Base-by-base conservation (phyloP, 2,329 filamentous ascomycete species). In the Westerdykella ornata region DNA sequence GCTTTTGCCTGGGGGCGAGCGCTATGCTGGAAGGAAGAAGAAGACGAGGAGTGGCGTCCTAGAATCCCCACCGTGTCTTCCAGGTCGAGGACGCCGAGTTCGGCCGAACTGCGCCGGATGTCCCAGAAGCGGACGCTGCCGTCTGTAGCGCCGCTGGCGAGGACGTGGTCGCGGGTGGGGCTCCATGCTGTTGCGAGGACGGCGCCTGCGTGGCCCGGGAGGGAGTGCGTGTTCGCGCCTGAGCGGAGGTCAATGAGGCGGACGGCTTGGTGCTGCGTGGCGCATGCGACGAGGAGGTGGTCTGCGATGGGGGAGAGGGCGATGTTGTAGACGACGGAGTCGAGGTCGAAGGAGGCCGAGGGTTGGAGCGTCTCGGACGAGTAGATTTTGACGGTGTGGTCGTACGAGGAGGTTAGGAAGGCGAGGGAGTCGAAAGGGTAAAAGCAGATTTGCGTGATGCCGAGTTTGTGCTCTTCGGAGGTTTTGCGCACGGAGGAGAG, bases 81-180 rank as follows among this genome's bases (percentile, higher is more conserved):
- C 67, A 88, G 81, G 59, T 96, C 86, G 1, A 97, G 73, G 31
- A 84, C 75, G 0, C 82, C 87, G 22, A 97, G 72, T 15, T 84
- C 79, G 5, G 82, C 82, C 15, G 84, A 83, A 20, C 86, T 85
- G 22, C 85, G 81, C 3, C 90, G 77, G 18, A 96, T 78, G 61
- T 97, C 90, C 82, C 90, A 97, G 28, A 96, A 72, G 16, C 88
- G 79, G 2, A 89, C 80, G 8, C 80, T 83, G 15, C 89, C 89
- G 59, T 97, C 89, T 1, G 82, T 78, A n/a, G 87, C 85, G 0
- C 86, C 88, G 38, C 85, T 90, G 8, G 84, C 86, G 2, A 97
- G 75, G 3, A 94, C 72, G 57, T 95, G 78, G 35, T 89, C 85
- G 36, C 83, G 74, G 4, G 78, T 77, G 0, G 89, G 89, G 42